A percentile compares a stretch with the other conserved stretches of the same genome.
Conservation (phyloP, 208 protist genomes). For the Leishmania amazonensis region DNA sequence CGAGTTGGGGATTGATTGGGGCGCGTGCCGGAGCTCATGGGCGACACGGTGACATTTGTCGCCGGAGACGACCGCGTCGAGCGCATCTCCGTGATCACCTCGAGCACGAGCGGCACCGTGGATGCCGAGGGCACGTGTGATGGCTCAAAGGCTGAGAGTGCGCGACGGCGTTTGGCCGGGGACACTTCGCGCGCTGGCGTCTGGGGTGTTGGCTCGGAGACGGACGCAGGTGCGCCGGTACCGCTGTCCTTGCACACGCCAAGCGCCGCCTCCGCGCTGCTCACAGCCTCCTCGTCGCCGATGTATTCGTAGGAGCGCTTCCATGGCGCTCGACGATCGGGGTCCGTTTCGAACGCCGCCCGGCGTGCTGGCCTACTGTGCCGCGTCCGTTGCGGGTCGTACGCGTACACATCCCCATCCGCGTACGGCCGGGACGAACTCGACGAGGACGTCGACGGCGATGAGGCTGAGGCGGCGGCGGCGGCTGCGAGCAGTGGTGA, state of each 20-base stretch:
- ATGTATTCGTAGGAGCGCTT: not conserved
- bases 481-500: not conserved
- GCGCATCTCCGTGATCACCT: slow-evolving; percentile 19
- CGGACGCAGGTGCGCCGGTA: not conserved
- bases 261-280: not conserved
- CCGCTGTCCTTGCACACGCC: not conserved
- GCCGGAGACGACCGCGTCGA: not conserved
- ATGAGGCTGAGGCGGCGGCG: not conserved
- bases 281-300: not conserved
- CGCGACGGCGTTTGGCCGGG: not conserved
- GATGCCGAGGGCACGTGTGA: slow-evolving; percentile 1
- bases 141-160: not conserved
- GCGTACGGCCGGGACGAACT: slow-evolving; percentile 19
- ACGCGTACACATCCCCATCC: slow-evolving; percentile 28
- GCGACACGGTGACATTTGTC: slow-evolving; percentile 25
- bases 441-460: slow-evolving; percentile 1
- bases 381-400: slow-evolving; percentile 14
- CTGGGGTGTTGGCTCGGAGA: not conserved
- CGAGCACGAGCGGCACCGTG: slow-evolving; percentile 2
- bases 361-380: not conserved
- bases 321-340: not conserved
- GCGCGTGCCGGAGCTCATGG: slow-evolving; percentile 11
- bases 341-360: not conserved
- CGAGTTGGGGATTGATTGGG: not conserved
- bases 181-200: slow-evolving; percentile 16